Conservation (phyloP, 306 rosid species). For the Glycine soja region DNA sequence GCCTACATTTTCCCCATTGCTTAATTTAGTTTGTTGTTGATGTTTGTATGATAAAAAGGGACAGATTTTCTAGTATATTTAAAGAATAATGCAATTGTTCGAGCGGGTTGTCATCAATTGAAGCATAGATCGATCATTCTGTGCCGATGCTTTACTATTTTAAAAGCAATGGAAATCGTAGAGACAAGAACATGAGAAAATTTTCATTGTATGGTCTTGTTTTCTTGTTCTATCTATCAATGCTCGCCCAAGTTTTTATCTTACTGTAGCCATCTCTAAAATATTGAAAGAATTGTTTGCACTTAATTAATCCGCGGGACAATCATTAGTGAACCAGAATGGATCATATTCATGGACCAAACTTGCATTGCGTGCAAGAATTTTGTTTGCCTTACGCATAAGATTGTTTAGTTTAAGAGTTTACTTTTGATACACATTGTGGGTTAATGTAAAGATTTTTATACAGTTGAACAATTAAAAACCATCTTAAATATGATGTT, state of each 20-base stretch:
- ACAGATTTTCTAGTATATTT: neutral
- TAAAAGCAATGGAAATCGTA: neutral
- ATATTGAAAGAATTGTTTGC: neutral
- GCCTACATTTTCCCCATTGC: too few relatives aligned
- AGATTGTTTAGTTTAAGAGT: neutral
- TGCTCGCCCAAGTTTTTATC: neutral
- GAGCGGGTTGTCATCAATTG: neutral
- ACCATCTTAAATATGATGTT: neutral
- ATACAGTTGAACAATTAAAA: neutral
- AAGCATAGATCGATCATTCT: neutral
- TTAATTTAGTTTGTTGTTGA: neutral
- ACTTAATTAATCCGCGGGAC: neutral
- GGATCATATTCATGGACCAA: neutral
- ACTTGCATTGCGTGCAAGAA: neutral
- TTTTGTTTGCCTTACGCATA: neutral
- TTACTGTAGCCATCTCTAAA: neutral
- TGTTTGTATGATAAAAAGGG: neutral
- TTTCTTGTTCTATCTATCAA: constrained; percentile 18
- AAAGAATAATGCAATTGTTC: constrained; percentile 11
- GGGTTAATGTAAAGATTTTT: too few relatives aligned
- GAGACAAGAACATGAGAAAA: neutral
- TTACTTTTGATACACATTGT: neutral
- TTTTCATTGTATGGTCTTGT: neutral
- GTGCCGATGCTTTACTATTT: neutral
- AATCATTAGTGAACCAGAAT: neutral